Evolutionary conservation across 306 rosid genomes (phyloP), one percentile per base, ranked within the genome.

Genomic region (Rosa multiflora): DNA sequence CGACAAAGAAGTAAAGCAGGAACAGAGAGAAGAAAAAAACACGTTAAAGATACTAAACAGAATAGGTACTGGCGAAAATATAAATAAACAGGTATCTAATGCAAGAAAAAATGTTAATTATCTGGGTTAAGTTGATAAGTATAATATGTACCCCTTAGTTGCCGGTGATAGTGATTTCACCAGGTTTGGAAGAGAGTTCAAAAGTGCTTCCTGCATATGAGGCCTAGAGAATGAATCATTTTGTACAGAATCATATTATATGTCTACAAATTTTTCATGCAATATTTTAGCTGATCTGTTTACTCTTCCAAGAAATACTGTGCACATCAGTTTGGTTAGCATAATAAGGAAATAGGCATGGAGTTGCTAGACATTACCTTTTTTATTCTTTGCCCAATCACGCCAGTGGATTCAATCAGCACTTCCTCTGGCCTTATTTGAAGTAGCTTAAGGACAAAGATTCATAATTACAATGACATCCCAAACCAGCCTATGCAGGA

Each of bases 331-430:
- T 79, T 39, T 70, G n/a, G 67, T 49, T 66, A 73, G 63, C 77
- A 75, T 49, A 81, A 63, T 47, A 48, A 73, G 73, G 9, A 63
- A 59, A 72, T 64, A 76, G 2, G 44, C 14, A 68, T 44, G 75
- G 15, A 26, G 72, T 78, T 72, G 78, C 74, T 26, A 75, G 59
- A 67, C 20, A 14, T 69, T 77, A 94, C 97, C 95, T 89, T 94
- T 61, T 92, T 94, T 76, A 92, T 94, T 85, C 97, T 89, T 56
- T 89, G 91, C 63, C 99, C 99, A 80, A 94, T 92, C 76, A 94
- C 97, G 3, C 97, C 99, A 11, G 99, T 94, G 72, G 99, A 94
- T 83, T 94, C 97, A 87, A 92, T 80, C 56, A 94, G 78, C 39
- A 94, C 85, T 70, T 94, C 97, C 53, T 88, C 92, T 13, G 94